These are phyloP conservation scores for Tylopilus rubrobrunneus DNA, from an alignment of 768 basidiomycete species.

Conservation along the genomic window DNA sequence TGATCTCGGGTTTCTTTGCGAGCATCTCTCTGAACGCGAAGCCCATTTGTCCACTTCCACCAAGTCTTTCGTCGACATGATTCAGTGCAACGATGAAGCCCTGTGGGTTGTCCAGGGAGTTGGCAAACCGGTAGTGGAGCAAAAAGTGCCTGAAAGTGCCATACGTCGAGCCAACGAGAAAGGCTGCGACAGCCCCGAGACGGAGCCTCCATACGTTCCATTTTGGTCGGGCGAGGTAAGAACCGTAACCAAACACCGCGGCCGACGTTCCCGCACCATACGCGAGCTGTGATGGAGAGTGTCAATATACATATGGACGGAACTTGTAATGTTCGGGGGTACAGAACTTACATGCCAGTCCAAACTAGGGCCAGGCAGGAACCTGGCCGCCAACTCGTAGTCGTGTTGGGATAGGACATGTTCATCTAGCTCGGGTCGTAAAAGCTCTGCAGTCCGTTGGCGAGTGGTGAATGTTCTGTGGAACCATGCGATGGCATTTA, in stretches of 20 bases:
- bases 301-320: conserved; percentile 3
- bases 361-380: conserved; percentile 48
- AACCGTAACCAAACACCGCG: conserved; percentile 25
- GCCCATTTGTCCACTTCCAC: conserved; percentile 28
- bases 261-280: conserved; percentile 25
- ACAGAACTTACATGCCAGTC: conserved; percentile 40
- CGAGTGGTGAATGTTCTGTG: conserved; percentile 44
- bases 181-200: conserved; percentile 23
- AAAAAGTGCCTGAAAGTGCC: conserved; percentile 31
- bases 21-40: conserved; percentile 25
- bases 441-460: conserved; percentile 27
- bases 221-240: conserved; percentile 24
- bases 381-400: conserved; percentile 51
- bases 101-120: conserved; percentile 29
- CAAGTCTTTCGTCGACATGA: conserved; percentile 30
- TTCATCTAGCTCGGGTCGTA: conserved; percentile 30
- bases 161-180: conserved; percentile 29
- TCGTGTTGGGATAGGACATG: conserved; percentile 38
- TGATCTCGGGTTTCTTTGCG: conserved; percentile 12
- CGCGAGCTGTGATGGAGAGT: conserved; percentile 9
- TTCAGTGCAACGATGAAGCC: conserved; percentile 30
- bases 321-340: background rate
- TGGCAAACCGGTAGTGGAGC: conserved; percentile 28
- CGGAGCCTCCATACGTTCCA: conserved; percentile 26
- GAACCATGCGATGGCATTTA: conserved; percentile 33